Percentiles rank a stretch among this genome's conserved stretches.
Evolutionary conservation across 2,329 filamentous ascomycete species (phyloP).

Genomic region (Boeremia exigua): DNA sequence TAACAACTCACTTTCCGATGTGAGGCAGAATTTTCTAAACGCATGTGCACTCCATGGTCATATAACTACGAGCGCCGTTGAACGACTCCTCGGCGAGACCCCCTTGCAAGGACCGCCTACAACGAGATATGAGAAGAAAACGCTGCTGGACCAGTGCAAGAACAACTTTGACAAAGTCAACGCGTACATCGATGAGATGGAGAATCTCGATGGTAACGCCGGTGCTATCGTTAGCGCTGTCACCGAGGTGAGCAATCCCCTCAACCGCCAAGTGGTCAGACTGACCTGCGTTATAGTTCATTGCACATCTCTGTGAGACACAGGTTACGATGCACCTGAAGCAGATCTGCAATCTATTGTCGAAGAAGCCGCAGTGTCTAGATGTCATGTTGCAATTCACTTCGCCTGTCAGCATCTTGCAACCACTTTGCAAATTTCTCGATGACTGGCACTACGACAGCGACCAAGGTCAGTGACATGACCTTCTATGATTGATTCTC

Average conservation of each 20-base stretch:
- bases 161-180: conserved; percentile 77
- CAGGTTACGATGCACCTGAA: conserved; percentile 85
- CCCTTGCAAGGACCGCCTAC: conserved; percentile 79
- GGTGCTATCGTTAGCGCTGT: conserved; percentile 80
- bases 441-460: conserved; percentile 84
- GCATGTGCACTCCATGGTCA: conserved; percentile 87
- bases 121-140: conserved; percentile 77
- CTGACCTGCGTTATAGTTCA: conserved; percentile 57
- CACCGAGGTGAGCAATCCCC: conserved; percentile 44
- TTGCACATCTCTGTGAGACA: conserved; percentile 71
- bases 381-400: conserved; percentile 80
- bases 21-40: conserved; percentile 84
- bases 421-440: conserved; percentile 75
- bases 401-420: conserved; percentile 71
- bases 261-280: background rate
- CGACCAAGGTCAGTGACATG: conserved; percentile 63
- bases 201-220: conserved; percentile 90
- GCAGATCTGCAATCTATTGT: conserved; percentile 73
- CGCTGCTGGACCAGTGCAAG: conserved; percentile 78
- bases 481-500: background rate
- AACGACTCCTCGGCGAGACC: conserved; percentile 81
- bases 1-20: conserved; percentile 67
- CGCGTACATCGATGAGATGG: conserved; percentile 78
- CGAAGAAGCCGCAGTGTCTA: conserved; percentile 71
- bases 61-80: conserved; percentile 78